Conservation (phyloP, 768 basidiomycete species). For the Fomitopsis serialis region DNA sequence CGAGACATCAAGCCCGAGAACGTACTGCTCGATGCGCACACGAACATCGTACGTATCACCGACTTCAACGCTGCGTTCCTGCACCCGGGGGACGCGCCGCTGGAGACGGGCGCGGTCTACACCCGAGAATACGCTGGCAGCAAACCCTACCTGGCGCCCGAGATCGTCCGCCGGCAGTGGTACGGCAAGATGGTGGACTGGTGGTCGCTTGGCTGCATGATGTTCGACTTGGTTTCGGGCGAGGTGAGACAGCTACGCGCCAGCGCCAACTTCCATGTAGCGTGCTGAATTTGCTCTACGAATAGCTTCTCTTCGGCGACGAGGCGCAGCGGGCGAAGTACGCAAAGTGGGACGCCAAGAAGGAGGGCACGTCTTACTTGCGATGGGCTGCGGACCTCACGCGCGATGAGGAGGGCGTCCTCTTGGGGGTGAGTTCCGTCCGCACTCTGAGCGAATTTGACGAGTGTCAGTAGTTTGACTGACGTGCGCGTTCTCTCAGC, state of each 20-base stretch:
- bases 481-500: slow-evolving; percentile 2
- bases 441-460: neutral
- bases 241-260: slow-evolving; percentile 16
- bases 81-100: slow-evolving; percentile 9
- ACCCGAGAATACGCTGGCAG: slow-evolving; percentile 15
- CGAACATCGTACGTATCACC: slow-evolving; percentile 17
- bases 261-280: neutral
- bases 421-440: slow-evolving; percentile 13
- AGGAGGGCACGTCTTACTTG: slow-evolving; percentile 11
- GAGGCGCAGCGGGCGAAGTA: slow-evolving; percentile 6
- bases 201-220: slow-evolving; percentile 21
- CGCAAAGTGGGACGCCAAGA: slow-evolving; percentile 10
- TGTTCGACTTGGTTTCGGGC: slow-evolving; percentile 22
- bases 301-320: slow-evolving; percentile 12
- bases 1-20: slow-evolving; percentile 58
- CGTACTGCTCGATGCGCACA: slow-evolving; percentile 31
- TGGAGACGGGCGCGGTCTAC: slow-evolving; percentile 14
- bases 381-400: slow-evolving; percentile 3
- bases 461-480: neutral
- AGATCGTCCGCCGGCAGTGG: slow-evolving; percentile 11
- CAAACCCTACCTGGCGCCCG: slow-evolving; percentile 20
- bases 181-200: slow-evolving; percentile 26
- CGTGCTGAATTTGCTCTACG: neutral
- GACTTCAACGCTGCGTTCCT: slow-evolving; percentile 22
- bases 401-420: slow-evolving; percentile 12